A percentile compares a stretch with the other conserved stretches of the same genome.
These are phyloP conservation scores for Knoxia roxburghii DNA, from an alignment of 257 asterid species.

Conservation along the genomic window DNA sequence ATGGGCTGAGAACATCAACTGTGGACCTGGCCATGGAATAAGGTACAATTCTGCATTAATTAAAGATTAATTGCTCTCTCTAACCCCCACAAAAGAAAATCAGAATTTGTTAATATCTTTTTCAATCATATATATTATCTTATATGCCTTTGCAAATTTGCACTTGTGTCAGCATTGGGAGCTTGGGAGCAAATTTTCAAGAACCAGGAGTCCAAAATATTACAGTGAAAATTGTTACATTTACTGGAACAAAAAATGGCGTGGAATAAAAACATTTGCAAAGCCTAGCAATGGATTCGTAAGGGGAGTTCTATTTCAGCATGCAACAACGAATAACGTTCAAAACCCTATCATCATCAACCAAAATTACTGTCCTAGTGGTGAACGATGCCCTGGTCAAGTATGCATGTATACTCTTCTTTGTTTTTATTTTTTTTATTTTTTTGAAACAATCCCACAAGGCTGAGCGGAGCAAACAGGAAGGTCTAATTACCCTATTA, in stretches of 20 bases:
- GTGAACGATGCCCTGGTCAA: slow-evolving; percentile 31
- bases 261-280: slow-evolving; percentile 55
- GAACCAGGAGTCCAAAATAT: slow-evolving; percentile 51
- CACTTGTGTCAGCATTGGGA: slow-evolving; percentile 53
- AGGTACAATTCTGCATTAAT: slow-evolving; percentile 21
- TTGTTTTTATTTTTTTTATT: too few species aligned
- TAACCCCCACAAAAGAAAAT: too few species aligned
- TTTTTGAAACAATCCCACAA: too few species aligned
- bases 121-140: not conserved
- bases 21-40: slow-evolving; percentile 64
- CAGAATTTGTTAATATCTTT: too few species aligned
- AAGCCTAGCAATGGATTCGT: slow-evolving; percentile 50
- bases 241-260: slow-evolving; percentile 45
- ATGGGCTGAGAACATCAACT: slow-evolving; percentile 43
- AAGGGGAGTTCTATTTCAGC: slow-evolving; percentile 28
- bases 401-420: too few species aligned
- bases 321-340: slow-evolving; percentile 32
- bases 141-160: not conserved
- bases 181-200: slow-evolving; percentile 39
- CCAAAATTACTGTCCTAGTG: slow-evolving; percentile 51
- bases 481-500: too few species aligned
- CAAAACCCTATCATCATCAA: slow-evolving; percentile 44
- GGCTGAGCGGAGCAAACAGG: too few species aligned
- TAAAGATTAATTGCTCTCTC: too few species aligned
- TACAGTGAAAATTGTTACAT: slow-evolving; percentile 35